Conservation (phyloP, 495 filamentous ascomycete species). For the Aspergillus heteromorphus region DNA sequence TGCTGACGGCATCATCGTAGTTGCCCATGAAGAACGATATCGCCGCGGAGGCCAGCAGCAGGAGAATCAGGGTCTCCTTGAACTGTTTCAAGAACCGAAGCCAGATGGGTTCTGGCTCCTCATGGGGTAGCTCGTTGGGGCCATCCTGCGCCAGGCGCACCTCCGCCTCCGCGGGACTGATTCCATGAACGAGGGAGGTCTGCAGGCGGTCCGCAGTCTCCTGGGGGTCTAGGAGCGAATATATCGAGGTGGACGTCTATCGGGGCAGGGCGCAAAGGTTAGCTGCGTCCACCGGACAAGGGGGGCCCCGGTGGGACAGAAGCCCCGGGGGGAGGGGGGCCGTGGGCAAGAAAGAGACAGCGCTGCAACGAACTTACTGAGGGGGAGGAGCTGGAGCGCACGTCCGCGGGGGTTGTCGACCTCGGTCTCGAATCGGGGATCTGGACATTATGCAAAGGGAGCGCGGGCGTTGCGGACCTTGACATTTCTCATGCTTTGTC, state of each 20-base stretch:
- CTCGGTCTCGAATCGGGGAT: constrained; percentile 29
- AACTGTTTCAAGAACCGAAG: constrained; percentile 95
- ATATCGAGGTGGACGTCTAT: constrained; percentile 55
- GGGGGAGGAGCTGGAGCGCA: constrained; percentile 27
- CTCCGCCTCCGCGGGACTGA: constrained; percentile 75
- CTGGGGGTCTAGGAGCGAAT: constrained; percentile 59
- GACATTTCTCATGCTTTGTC: constrained; percentile 54
- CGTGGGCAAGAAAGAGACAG: not conserved
- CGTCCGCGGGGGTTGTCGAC: constrained; percentile 32
- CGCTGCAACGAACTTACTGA: constrained; percentile 23
- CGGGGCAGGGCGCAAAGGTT: not conserved
- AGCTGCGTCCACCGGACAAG: constrained; percentile 1
- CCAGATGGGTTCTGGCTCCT: constrained; percentile 91
- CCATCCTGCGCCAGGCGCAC: constrained; percentile 74
- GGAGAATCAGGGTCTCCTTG: constrained; percentile 79
- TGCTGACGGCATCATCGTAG: constrained; percentile 92
- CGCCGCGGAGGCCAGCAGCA: constrained; percentile 85
- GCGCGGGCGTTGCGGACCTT: constrained; percentile 52
- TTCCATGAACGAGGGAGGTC: constrained; percentile 76
- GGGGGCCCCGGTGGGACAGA: not conserved
- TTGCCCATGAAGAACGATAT: constrained; percentile 93
- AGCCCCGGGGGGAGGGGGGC: not conserved
- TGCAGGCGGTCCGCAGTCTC: constrained; percentile 74
- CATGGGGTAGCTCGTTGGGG: constrained; percentile 89
- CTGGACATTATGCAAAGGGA: constrained; percentile 51